Conservation (phyloP, 169 alveolate genomes). For the Plasmodium cynomolgi region DNA sequence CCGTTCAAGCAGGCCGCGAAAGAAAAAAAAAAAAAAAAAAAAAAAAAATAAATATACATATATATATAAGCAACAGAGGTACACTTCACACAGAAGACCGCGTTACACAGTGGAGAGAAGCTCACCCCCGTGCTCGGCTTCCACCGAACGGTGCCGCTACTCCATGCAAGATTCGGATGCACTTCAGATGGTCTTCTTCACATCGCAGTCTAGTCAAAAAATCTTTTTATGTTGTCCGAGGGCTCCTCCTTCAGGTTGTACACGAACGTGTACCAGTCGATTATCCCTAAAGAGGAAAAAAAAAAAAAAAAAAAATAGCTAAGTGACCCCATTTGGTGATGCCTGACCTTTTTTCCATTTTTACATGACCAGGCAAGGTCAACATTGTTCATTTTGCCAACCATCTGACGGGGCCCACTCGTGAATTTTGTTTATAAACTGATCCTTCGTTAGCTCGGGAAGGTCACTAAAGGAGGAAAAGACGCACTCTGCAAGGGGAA, state of each 20-base stretch:
- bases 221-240: constrained; percentile 57
- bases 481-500: constrained; percentile 38
- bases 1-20: background rate
- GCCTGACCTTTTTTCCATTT: background rate
- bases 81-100: background rate
- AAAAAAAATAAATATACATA: too few species aligned
- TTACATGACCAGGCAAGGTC: background rate
- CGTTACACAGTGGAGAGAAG: background rate
- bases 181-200: background rate
- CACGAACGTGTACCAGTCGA: constrained; percentile 75
- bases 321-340: background rate
- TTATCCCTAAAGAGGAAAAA: constrained; percentile 18
- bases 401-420: constrained; percentile 78
- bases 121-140: background rate
- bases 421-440: constrained; percentile 51
- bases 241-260: constrained; percentile 71
- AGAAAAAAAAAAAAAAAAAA: too few species aligned
- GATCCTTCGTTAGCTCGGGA: constrained; percentile 47
- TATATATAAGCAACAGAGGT: background rate
- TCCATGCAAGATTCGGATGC: background rate
- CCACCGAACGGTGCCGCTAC: background rate
- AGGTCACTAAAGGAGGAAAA: constrained; percentile 68
- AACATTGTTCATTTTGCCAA: background rate
- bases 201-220: constrained; percentile 16
- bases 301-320: background rate